Evolutionary conservation across 2,329 filamentous ascomycete species (phyloP).

Genomic region (Didymella pinodella): DNA sequence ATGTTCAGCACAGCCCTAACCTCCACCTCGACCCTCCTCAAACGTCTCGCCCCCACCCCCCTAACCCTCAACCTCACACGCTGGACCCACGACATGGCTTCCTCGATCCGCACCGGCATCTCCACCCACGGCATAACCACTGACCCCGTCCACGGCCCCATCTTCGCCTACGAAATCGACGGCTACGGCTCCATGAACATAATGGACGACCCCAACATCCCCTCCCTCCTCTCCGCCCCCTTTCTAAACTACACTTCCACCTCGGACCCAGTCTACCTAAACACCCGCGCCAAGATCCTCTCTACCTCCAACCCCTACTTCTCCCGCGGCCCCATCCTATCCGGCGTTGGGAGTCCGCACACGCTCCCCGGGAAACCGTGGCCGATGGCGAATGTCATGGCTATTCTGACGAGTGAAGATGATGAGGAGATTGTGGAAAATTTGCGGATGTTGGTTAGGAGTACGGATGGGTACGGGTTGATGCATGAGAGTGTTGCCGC

Average conservation of each 20-base stretch:
- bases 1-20: constrained; percentile 74
- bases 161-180: constrained; percentile 60
- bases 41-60: constrained; percentile 47
- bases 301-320: constrained; percentile 58
- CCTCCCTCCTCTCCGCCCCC: constrained; percentile 70
- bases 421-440: constrained; percentile 55
- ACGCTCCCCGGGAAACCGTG: constrained; percentile 56
- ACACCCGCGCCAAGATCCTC: constrained; percentile 55
- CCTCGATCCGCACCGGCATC: constrained; percentile 55
- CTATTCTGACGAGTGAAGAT: constrained; percentile 57
- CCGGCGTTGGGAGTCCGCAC: constrained; percentile 57
- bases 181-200: constrained; percentile 60
- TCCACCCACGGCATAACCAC: constrained; percentile 52
- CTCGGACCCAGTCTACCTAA: constrained; percentile 53
- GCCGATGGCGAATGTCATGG: constrained; percentile 61
- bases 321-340: constrained; percentile 56
- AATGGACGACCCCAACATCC: constrained; percentile 78
- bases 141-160: constrained; percentile 43
- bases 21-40: constrained; percentile 61
- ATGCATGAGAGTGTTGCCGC: constrained; percentile 61
- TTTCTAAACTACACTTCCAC: constrained; percentile 64
- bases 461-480: constrained; percentile 58
- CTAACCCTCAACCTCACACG: constrained; percentile 55
- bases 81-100: constrained; percentile 65
- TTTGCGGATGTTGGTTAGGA: constrained; percentile 55